Conservation (phyloP, 495 filamentous ascomycete genomes). For the Friedmanniomyces simplex region DNA sequence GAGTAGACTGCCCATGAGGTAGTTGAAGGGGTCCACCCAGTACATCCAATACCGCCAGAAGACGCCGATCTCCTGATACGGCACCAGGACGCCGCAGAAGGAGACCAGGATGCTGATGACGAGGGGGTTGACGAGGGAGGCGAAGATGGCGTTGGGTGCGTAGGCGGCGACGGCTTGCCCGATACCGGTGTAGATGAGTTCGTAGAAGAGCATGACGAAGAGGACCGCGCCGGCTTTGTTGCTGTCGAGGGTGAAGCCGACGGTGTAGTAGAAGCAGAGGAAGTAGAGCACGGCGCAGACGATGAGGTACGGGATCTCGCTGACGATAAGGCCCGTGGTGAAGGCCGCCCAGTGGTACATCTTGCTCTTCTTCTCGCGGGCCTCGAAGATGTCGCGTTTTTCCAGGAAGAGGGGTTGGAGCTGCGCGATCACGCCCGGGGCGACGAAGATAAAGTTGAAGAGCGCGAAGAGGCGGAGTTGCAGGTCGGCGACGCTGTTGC, state of each 20-base stretch:
- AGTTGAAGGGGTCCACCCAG: conserved; percentile 57
- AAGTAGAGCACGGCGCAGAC: conserved; percentile 49
- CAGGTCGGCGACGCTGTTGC: conserved; percentile 17
- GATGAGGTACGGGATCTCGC: conserved; percentile 51
- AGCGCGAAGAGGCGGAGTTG: conserved; percentile 62
- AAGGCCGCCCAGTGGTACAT: conserved; percentile 74
- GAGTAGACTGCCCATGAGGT: conserved; percentile 41
- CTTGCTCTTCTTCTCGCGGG: conserved; percentile 75
- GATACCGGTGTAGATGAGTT: conserved; percentile 40
- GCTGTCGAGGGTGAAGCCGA: conserved; percentile 37
- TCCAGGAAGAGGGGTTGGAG: conserved; percentile 73
- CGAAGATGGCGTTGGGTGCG: too few species aligned
- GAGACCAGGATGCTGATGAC: conserved; percentile 42
- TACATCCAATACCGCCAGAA: conserved; percentile 78
- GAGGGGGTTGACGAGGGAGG: conserved; percentile 46
- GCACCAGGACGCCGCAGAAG: conserved; percentile 50
- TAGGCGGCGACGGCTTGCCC: conserved; percentile 47
- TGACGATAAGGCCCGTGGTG: conserved; percentile 31
- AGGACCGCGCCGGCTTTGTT: conserved; percentile 36
- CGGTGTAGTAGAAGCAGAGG: conserved; percentile 49
- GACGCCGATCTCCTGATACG: conserved; percentile 48
- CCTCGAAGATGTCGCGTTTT: conserved; percentile 69
- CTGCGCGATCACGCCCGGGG: conserved; percentile 35
- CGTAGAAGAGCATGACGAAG: conserved; percentile 39
- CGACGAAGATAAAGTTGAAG: conserved; percentile 66